Percentiles rank a stretch among this genome's conserved stretches.
These are phyloP conservation scores for Hibiscus trionum DNA, from an alignment of 345 rosid genomes.

Conservation along the genomic window DNA sequence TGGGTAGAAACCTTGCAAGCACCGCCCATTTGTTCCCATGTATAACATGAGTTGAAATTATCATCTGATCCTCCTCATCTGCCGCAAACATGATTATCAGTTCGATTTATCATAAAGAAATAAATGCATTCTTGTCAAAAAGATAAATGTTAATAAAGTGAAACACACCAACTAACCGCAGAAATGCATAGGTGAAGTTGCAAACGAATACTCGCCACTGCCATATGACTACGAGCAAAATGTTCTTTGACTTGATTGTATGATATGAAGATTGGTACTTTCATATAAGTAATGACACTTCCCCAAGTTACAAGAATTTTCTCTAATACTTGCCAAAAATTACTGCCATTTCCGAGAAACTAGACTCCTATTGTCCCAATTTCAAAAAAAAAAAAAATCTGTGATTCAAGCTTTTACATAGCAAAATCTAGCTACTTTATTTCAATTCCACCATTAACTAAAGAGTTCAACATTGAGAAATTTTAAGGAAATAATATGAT, in stretches of 20 bases:
- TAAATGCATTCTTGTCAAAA: background rate
- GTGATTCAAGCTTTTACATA: background rate
- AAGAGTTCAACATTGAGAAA: background rate
- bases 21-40: conserved; percentile 90
- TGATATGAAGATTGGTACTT: background rate
- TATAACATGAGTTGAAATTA: conserved; percentile 52
- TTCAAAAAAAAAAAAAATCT: background rate
- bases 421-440: background rate
- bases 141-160: background rate
- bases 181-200: background rate
- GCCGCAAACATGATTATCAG: conserved; percentile 16
- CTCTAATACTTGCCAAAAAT: background rate
- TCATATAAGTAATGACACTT: background rate
- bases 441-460: background rate
- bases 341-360: background rate
- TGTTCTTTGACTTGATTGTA: background rate
- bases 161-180: background rate
- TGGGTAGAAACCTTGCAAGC: conserved; percentile 67
- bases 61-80: conserved; percentile 72
- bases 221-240: background rate
- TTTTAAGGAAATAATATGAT: background rate
- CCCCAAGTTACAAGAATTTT: background rate
- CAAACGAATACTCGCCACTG: background rate
- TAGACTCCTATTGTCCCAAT: background rate
- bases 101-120: conserved; percentile 7